phyloP scores from a whole-genome alignment of 2,329 filamentous ascomycete genomes.

The Neoscytalidium dimidiatum region DNA sequence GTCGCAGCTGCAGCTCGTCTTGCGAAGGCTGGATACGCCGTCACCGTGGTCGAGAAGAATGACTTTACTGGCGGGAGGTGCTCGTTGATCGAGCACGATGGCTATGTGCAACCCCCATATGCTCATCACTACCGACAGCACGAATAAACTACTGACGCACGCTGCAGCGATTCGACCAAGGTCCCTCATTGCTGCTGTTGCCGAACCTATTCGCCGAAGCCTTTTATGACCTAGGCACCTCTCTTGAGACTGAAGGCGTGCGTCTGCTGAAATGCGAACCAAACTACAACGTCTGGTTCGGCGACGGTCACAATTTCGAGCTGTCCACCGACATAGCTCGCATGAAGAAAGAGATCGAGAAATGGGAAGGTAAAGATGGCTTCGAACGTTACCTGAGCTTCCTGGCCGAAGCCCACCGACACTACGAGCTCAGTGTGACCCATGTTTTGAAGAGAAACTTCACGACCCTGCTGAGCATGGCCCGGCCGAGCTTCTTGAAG shows the following conservation, averaged over 20 bases:
- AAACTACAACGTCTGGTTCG: slow-evolving; percentile 75
- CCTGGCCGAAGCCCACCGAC: slow-evolving; percentile 65
- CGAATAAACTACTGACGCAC: background rate
- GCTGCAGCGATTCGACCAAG: slow-evolving; percentile 68
- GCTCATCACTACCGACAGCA: background rate
- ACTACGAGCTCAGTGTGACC: slow-evolving; percentile 68
- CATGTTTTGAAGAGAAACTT: slow-evolving; percentile 72
- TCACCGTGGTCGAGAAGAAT: slow-evolving; percentile 81
- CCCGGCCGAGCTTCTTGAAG: slow-evolving; percentile 59
- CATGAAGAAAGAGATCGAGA: slow-evolving; percentile 72
- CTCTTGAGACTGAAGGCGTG: slow-evolving; percentile 65
- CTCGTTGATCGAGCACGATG: slow-evolving; percentile 62
- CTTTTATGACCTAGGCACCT: slow-evolving; percentile 69
- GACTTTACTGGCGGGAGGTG: slow-evolving; percentile 71
- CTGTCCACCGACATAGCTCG: slow-evolving; percentile 67
- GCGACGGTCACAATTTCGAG: slow-evolving; percentile 65
- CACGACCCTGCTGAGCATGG: slow-evolving; percentile 58
- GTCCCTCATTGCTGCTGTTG: slow-evolving; percentile 71
- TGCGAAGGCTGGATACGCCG: slow-evolving; percentile 67
- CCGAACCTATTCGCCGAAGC: slow-evolving; percentile 70
- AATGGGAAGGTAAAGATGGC: slow-evolving; percentile 71
- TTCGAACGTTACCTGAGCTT: slow-evolving; percentile 70
- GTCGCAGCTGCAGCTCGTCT: slow-evolving; percentile 72
- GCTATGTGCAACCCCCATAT: slow-evolving; percentile 49
- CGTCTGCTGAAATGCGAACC: slow-evolving; percentile 70